These are phyloP conservation scores for Nyssa sinensis DNA, from an alignment of 148 eudicot species.

Conservation along the genomic window DNA sequence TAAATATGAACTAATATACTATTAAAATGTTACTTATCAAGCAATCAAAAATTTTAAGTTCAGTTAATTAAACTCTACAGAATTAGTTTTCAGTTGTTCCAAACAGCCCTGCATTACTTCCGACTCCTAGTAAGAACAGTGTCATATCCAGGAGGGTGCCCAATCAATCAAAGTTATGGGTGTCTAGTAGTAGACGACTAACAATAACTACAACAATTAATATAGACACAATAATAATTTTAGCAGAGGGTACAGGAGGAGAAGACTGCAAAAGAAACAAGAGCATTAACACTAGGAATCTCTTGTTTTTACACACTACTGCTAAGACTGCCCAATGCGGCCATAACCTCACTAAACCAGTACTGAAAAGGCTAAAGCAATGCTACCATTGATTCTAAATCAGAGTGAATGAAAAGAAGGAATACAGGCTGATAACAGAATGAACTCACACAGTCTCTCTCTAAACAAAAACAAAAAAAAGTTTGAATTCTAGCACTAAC, in stretches of 20 bases:
- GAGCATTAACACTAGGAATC: conserved; percentile 16
- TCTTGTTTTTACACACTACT: not conserved
- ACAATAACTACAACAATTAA: conserved; percentile 30
- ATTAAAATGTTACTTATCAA: too few species aligned
- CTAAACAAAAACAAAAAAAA: too few species aligned
- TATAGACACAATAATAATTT: conserved; percentile 13
- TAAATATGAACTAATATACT: too few species aligned
- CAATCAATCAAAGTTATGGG: not conserved
- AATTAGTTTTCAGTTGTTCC: too few species aligned
- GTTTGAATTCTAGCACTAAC: conserved; percentile 10
- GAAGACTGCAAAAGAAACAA: conserved; percentile 24
- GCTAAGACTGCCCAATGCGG: conserved; percentile 16
- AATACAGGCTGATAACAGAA: too few species aligned
- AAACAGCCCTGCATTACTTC: too few species aligned
- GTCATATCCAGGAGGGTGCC: not conserved
- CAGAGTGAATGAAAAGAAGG: conserved; percentile 17
- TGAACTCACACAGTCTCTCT: too few species aligned
- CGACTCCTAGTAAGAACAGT: too few species aligned
- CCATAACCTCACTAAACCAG: conserved; percentile 19
- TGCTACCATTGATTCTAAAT: conserved; percentile 43
- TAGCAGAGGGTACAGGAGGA: conserved; percentile 21
- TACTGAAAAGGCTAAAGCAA: conserved; percentile 27
- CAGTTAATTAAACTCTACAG: not conserved
- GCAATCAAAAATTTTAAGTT: not conserved
- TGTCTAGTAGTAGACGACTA: conserved; percentile 17